A percentile compares a stretch with the other conserved stretches of the same genome.
These are phyloP conservation scores for Verbascum thapsus DNA, from an alignment of 257 asterid species.

Conservation along the genomic window DNA sequence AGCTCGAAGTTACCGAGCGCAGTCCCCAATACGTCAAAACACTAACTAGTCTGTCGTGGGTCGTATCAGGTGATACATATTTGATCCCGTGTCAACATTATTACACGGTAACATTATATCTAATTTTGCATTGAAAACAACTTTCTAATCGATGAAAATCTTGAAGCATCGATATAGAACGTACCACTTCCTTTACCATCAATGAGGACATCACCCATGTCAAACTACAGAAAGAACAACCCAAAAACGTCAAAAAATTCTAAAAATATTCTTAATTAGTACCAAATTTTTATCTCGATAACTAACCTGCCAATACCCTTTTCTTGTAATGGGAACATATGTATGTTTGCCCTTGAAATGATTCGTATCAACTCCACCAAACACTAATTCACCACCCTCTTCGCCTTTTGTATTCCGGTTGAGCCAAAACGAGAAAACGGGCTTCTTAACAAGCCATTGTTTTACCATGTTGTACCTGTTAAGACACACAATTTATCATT, in stretches of 20 bases:
- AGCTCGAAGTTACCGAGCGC: too few species aligned
- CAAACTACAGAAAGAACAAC: conserved; percentile 55
- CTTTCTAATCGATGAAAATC: background rate
- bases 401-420: conserved; percentile 63
- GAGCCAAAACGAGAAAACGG: conserved; percentile 94
- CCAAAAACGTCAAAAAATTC: conserved; percentile 9
- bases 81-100: too few species aligned
- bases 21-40: too few species aligned
- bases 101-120: background rate
- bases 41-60: too few species aligned
- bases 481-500: conserved; percentile 1
- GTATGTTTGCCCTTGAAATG: conserved; percentile 88
- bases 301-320: conserved; percentile 97
- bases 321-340: conserved; percentile 77
- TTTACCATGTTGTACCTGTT: conserved; percentile 83
- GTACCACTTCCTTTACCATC: conserved; percentile 76
- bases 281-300: background rate
- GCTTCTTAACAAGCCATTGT: conserved; percentile 86
- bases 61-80: too few species aligned
- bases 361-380: conserved; percentile 87
- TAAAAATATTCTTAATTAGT: too few species aligned
- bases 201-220: conserved; percentile 92
- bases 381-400: conserved; percentile 86
- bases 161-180: conserved; percentile 8
- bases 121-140: background rate